These are phyloP conservation scores for Phytophthora constricta DNA, from an alignment of 352 stramenopile species.

Conservation along the genomic window DNA sequence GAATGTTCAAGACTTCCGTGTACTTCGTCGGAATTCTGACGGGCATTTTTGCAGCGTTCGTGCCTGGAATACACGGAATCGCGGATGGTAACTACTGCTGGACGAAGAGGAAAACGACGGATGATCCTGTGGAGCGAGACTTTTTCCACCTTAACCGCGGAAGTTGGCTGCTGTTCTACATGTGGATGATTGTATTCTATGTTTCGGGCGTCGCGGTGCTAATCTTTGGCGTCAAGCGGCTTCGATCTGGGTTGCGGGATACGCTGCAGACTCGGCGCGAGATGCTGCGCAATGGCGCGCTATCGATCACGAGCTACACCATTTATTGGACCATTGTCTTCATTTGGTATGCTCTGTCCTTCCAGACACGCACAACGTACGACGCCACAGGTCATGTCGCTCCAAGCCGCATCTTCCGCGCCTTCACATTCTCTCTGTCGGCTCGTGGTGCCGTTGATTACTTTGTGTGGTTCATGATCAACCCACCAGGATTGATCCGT, in stretches of 20 bases:
- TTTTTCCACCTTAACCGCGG: conserved; percentile 78
- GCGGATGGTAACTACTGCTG: conserved; percentile 83
- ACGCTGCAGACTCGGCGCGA: conserved; percentile 78
- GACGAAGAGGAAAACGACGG: conserved; percentile 57
- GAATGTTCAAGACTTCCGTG: conserved; percentile 68
- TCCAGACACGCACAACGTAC: conserved; percentile 60
- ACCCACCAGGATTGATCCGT: conserved; percentile 60
- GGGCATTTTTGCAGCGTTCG: conserved; percentile 45
- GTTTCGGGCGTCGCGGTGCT: conserved; percentile 76
- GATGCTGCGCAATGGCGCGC: conserved; percentile 79
- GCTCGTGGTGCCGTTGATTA: conserved; percentile 76
- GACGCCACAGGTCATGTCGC: conserved; percentile 42
- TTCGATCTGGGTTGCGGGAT: conserved; percentile 72
- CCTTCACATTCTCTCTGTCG: conserved; percentile 72
- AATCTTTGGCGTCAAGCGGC: conserved; percentile 63
- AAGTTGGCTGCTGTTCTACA: conserved; percentile 84
- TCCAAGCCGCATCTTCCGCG: conserved; percentile 65
- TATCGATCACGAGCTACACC: conserved; percentile 86
- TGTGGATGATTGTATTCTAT: conserved; percentile 89
- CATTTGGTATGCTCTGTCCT: conserved; percentile 78
- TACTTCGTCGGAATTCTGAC: conserved; percentile 49
- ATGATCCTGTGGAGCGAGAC: conserved; percentile 43
- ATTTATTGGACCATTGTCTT: conserved; percentile 88
- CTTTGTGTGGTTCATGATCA: conserved; percentile 91
- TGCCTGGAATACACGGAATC: conserved; percentile 56